Percentiles rank a stretch among this genome's conserved stretches.
Conservation (phyloP, 1,284 basidiomycete species). For the Cutaneotrichosporon sp. region DNA sequence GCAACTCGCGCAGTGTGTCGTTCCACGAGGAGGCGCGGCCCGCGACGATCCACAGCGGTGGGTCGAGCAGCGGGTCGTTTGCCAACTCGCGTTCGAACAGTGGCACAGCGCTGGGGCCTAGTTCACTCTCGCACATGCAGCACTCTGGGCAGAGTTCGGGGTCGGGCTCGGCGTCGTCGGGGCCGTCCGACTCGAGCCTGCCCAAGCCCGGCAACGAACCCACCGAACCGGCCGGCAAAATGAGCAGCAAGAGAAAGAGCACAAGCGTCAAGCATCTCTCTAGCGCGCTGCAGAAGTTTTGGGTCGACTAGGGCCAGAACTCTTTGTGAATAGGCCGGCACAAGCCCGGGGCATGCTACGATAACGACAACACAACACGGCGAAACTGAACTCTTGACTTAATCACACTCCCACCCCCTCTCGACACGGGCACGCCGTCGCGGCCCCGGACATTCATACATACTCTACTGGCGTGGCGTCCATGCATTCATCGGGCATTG, state of each 20-base stretch:
- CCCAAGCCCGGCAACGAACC: not conserved
- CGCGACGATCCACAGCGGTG: constrained; percentile 10
- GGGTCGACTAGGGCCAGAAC: constrained; percentile 40
- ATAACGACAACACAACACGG: no score
- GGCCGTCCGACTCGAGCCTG: constrained; percentile 1
- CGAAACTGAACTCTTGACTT: no score
- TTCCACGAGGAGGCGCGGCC: constrained; percentile 16
- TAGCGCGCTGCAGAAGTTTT: constrained; percentile 38
- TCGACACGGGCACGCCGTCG: no score
- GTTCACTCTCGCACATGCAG: constrained; percentile 1
- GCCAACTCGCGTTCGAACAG: constrained; percentile 13
- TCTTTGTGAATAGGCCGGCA: no score
- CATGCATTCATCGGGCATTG: not conserved
- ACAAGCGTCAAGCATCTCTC: constrained; percentile 37
- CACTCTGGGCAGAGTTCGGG: constrained; percentile 12
- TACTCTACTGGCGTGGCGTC: constrained; percentile 1
- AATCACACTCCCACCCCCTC: no score
- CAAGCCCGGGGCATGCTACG: no score
- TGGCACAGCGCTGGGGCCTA: constrained; percentile 12
- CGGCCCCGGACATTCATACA: not conserved
- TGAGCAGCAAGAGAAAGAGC: constrained; percentile 30
- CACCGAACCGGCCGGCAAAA: constrained; percentile 11
- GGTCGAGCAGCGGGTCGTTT: constrained; percentile 16
- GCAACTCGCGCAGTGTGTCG: constrained; percentile 16
- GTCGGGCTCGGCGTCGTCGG: constrained; percentile 11